Evolutionary conservation across 306 rosid genomes (phyloP).

Genomic region (Herpetospermum pedunculosum): DNA sequence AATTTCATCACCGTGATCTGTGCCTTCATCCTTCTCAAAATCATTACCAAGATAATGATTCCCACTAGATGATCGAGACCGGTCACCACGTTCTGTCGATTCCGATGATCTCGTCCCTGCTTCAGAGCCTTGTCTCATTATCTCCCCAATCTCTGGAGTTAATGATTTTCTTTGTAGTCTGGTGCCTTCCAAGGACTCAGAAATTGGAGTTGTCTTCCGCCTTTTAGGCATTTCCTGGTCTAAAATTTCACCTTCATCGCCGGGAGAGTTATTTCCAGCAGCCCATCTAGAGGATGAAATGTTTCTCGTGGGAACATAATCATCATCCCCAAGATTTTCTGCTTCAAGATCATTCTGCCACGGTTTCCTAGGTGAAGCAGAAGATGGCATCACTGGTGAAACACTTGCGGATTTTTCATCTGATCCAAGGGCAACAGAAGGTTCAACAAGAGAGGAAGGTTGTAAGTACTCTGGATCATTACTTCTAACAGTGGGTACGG

Average conservation of each 20-base stretch:
- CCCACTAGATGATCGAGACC: conserved; percentile 43
- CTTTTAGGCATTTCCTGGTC: conserved; percentile 46
- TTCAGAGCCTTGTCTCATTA: conserved; percentile 51
- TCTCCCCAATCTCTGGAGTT: conserved; percentile 51
- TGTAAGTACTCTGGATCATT: conserved; percentile 20
- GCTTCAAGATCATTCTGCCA: conserved; percentile 30
- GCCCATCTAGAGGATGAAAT: conserved; percentile 98
- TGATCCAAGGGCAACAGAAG: conserved; percentile 15
- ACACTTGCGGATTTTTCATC: conserved; percentile 11
- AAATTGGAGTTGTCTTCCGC: conserved; percentile 36
- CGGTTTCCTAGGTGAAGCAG: conserved; percentile 23
- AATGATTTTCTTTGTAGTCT: conserved; percentile 37
- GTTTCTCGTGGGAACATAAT: conserved; percentile 52
- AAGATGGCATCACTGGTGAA: conserved; percentile 22
- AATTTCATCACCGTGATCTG: conserved; percentile 50
- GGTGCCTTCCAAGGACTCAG: conserved; percentile 26
- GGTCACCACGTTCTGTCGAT: conserved; percentile 45
- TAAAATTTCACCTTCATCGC: conserved; percentile 74
- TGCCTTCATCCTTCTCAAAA: conserved; percentile 53
- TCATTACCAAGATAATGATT: conserved; percentile 47
- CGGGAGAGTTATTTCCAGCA: conserved; percentile 71
- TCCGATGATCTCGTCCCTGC: conserved; percentile 53
- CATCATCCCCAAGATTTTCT: conserved; percentile 55
- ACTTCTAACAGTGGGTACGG: conserved; percentile 21
- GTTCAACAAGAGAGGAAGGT: conserved; percentile 16